A percentile compares a stretch with the other conserved stretches of the same genome.
phyloP scores from a whole-genome alignment of 345 rosid genomes.

The Linum trigynum region DNA sequence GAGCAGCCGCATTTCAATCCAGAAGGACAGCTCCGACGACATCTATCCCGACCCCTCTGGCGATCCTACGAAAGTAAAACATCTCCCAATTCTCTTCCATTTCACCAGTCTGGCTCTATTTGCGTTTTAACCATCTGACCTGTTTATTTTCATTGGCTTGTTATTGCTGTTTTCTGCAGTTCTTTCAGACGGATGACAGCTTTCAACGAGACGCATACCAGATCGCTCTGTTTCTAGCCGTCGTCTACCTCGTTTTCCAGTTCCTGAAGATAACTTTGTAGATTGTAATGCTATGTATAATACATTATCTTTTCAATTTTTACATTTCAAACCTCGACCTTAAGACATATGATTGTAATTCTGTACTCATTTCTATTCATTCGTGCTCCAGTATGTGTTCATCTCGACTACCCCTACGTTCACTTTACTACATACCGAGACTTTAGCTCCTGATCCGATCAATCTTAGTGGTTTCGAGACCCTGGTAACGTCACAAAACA shows the following conservation, averaged over 20 bases:
- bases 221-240: slow-evolving; percentile 60
- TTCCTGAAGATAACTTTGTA: slow-evolving; percentile 71
- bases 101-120: not conserved
- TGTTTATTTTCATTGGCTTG: not conserved
- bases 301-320: too few relatives aligned
- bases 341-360: too few relatives aligned
- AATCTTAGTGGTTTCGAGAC: too few relatives aligned
- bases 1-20: slow-evolving; percentile 27
- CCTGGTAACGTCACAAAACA: too few relatives aligned
- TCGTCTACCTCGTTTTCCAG: slow-evolving; percentile 76
- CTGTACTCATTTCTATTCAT: too few relatives aligned
- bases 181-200: slow-evolving; percentile 74
- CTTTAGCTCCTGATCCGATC: too few relatives aligned
- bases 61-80: slow-evolving; percentile 74
- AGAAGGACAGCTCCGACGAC: slow-evolving; percentile 41
- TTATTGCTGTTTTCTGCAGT: slow-evolving; percentile 31
- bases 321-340: too few relatives aligned
- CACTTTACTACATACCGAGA: too few relatives aligned
- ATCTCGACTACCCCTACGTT: too few relatives aligned
- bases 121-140: not conserved
- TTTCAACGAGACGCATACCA: slow-evolving; percentile 76
- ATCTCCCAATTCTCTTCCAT: not conserved
- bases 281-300: not conserved
- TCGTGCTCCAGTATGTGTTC: too few relatives aligned
- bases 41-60: slow-evolving; percentile 66